Conservation (phyloP, 2,329 filamentous ascomycete species). For the Epichloe hybrida region DNA sequence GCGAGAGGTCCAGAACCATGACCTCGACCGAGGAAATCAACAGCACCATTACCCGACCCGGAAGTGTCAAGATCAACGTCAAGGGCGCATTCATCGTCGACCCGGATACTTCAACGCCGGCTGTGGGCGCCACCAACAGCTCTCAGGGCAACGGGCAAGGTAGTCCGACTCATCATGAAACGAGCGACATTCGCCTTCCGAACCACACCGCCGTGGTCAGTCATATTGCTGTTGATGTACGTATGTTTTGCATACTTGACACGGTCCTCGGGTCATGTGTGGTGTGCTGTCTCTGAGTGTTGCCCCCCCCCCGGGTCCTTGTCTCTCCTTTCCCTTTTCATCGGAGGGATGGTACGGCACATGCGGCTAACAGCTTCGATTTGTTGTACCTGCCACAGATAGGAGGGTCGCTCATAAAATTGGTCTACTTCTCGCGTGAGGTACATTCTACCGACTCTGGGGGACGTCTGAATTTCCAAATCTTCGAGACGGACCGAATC, state of each 20-base stretch:
- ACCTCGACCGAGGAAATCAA: slow-evolving; percentile 43
- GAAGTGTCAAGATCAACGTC: slow-evolving; percentile 86
- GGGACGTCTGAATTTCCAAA: slow-evolving; percentile 80
- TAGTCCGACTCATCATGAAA: slow-evolving; percentile 47
- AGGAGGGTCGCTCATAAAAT: slow-evolving; percentile 86
- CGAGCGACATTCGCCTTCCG: slow-evolving; percentile 87
- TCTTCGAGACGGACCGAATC: slow-evolving; percentile 90
- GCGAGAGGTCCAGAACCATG: slow-evolving; percentile 15
- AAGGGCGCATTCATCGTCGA: slow-evolving; percentile 94
- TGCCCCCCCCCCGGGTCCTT: not conserved
- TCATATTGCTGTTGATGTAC: slow-evolving; percentile 90
- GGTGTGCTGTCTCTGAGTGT: too few species aligned
- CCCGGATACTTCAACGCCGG: slow-evolving; percentile 49
- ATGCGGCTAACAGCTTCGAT: not conserved
- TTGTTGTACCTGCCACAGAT: slow-evolving; percentile 43
- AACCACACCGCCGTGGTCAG: slow-evolving; percentile 92
- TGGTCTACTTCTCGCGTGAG: slow-evolving; percentile 94
- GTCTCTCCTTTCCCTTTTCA: not conserved
- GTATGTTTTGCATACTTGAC: slow-evolving; percentile 19
- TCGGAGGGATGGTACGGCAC: not conserved
- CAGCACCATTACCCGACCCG: slow-evolving; percentile 47
- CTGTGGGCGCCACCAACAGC: slow-evolving; percentile 16
- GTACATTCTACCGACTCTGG: slow-evolving; percentile 65
- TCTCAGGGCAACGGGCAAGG: slow-evolving; percentile 27
- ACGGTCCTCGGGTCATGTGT: not conserved